Evolutionary conservation across 1,284 basidiomycete species (phyloP).

Genomic region (Hemileccinum hortonii): DNA sequence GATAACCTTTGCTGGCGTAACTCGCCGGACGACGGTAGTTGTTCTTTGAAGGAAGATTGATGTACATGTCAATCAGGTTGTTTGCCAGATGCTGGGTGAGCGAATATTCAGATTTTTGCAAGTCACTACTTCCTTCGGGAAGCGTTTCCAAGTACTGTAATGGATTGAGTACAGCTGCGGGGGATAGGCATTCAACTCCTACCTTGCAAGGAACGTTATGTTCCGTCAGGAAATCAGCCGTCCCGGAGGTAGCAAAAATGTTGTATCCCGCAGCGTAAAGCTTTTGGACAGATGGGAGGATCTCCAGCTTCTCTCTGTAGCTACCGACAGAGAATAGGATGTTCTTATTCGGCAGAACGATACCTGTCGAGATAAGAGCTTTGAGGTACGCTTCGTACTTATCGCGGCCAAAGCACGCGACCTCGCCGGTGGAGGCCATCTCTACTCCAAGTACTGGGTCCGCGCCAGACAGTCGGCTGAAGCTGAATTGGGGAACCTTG

Average conservation of each 20-base stretch:
- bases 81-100: slow-evolving; percentile 93
- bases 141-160: slow-evolving; percentile 87
- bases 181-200: slow-evolving; percentile 13
- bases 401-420: slow-evolving; percentile 96
- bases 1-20: slow-evolving; percentile 97
- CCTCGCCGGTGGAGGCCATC: slow-evolving; percentile 99
- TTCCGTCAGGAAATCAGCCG: slow-evolving; percentile 92
- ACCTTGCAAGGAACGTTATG: slow-evolving; percentile 86
- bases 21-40: slow-evolving; percentile 96
- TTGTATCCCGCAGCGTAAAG: slow-evolving; percentile 93
- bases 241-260: slow-evolving; percentile 96
- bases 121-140: slow-evolving; percentile 68
- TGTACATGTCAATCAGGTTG: slow-evolving; percentile 98
- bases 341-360: slow-evolving; percentile 93
- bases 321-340: slow-evolving; percentile 93
- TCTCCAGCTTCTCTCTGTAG: slow-evolving; percentile 97
- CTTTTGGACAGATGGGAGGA: slow-evolving; percentile 95
- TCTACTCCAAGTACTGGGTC: slow-evolving; percentile 99
- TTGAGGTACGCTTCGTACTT: slow-evolving; percentile 99
- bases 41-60: slow-evolving; percentile 98
- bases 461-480: slow-evolving; percentile 92
- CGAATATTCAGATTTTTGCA: slow-evolving; percentile 95
- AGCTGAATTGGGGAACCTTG: slow-evolving; percentile 99
- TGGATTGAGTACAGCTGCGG: slow-evolving; percentile 7
- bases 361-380: slow-evolving; percentile 94